A percentile compares a stretch with the other conserved stretches of the same genome.
Conservation (phyloP, 306 rosid species). For the Quercus berberidifolia region DNA sequence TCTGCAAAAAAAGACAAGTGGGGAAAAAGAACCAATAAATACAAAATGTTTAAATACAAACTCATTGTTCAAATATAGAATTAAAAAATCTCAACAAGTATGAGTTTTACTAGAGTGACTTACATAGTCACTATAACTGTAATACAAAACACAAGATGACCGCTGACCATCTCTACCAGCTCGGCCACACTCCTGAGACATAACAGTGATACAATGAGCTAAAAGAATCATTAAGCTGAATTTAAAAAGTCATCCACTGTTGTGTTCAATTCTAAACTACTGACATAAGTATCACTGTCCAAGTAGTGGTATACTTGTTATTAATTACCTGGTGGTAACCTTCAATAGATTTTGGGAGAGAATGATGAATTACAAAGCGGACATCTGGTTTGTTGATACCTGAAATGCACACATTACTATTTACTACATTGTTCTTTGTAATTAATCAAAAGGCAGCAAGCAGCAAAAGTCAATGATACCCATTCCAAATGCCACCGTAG, state of each 20-base stretch:
- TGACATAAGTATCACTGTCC: background rate
- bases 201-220: constrained; percentile 20
- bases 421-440: constrained; percentile 24
- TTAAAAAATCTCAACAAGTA: constrained; percentile 14
- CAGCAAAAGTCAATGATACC: constrained; percentile 51
- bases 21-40: constrained; percentile 12
- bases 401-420: constrained; percentile 42
- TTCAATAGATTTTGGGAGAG: constrained; percentile 96
- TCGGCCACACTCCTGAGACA: constrained; percentile 93
- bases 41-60: background rate
- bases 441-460: constrained; percentile 23
- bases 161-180: constrained; percentile 99
- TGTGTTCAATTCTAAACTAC: background rate
- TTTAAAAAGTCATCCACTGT: background rate
- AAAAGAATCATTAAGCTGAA: constrained; percentile 10
- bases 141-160: constrained; percentile 85
- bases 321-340: constrained; percentile 91
- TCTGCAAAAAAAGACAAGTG: constrained; percentile 43
- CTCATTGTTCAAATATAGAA: background rate
- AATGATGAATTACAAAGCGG: constrained; percentile 95
- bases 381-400: constrained; percentile 99
- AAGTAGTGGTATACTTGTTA: background rate
- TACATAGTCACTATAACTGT: constrained; percentile 90
- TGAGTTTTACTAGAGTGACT: constrained; percentile 26
- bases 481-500: constrained; percentile 99